Base-by-base conservation (phyloP, 2,329 filamentous ascomycete genomes). In the Alternaria gaisen region DNA sequence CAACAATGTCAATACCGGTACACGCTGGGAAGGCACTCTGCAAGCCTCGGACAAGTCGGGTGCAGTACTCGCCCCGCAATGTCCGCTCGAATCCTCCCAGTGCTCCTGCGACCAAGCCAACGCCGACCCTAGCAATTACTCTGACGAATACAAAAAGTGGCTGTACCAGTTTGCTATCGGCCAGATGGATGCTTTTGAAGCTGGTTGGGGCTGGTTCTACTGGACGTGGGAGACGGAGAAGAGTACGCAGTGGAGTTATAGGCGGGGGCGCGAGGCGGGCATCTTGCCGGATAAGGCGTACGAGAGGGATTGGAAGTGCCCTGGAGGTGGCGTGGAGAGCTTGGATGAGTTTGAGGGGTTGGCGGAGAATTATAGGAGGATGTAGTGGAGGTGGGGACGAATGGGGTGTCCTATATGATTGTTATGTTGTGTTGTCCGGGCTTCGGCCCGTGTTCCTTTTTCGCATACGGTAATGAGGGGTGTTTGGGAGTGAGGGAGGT, bases 131-230 rank as follows among this genome's bases (percentile, higher is more conserved):
- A 80, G 82, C 18, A 75, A 80, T 4, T 98, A 94, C 83, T 88
- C 86, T 38, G 82, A 83, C 59, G 81, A 83, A 5, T 99, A 99
- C 81, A 97, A 95, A 81, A 82, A 88, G 68, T 98, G 94, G 80
- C 83, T 99, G 64, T 86, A 87, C 66, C 92, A 91, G 80, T 98
- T 98, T 80, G 95, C 95, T 6, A 90, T 97, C 80, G 95, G 94
- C 55, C 95, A 99, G 82, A 99, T 99, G 92, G 85, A 90, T 70
- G 92, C 90, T 60, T 99, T 98, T 74, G 94, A 98, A 79, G 89
- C 90, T 65, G 93, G 92, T 6, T 95, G 91, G 90, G 95, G 95
- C 50, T 99, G 95, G 95, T 97, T 97, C 82, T 99, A 99, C 81
- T 99, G 95, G 95, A 98, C 94, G 34, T 97, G 95, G 94, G 88